Conservation (phyloP, 768 basidiomycete genomes). For the Kwoniella heveanensis region DNA sequence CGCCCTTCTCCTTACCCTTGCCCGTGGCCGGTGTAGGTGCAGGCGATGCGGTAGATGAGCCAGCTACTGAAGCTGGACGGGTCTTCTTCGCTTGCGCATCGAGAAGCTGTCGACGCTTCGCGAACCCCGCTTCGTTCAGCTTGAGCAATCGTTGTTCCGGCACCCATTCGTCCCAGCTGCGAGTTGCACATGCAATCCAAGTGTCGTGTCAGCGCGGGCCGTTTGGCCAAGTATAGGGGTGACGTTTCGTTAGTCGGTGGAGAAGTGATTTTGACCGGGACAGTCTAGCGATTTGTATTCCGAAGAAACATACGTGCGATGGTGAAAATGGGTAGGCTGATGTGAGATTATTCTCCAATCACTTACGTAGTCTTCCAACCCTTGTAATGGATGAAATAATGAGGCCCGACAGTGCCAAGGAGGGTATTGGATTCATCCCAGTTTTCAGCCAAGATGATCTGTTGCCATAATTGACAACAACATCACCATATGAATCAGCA, state of each 20-base stretch:
- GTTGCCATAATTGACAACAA: neutral
- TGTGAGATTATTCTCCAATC: neutral
- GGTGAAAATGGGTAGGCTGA: neutral
- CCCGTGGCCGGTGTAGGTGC: conserved; percentile 16
- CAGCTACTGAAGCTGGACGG: conserved; percentile 55
- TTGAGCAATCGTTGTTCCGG: conserved; percentile 78
- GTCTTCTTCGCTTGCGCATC: conserved; percentile 57
- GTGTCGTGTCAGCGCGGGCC: no score
- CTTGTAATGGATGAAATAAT: conserved; percentile 97
- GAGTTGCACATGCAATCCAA: no score
- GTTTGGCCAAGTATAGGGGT: no score
- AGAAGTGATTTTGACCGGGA: no score
- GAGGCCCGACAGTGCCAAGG: conserved; percentile 68
- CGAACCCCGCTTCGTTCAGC: conserved; percentile 75
- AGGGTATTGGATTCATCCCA: conserved; percentile 69
- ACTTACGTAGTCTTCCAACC: conserved; percentile 96
- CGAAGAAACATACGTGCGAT: no score
- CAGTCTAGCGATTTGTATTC: no score
- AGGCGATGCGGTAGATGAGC: conserved; percentile 25
- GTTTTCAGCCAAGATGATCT: conserved; percentile 68
- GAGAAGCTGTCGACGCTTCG: conserved; percentile 70
- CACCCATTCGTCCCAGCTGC: conserved; percentile 99
- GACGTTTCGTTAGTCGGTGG: no score
- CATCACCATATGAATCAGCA: conserved; percentile 24
- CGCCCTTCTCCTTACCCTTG: conserved; percentile 50